phyloP scores from a whole-genome alignment of 495 filamentous ascomycete genomes.

The Aspergillus indologenus region DNA sequence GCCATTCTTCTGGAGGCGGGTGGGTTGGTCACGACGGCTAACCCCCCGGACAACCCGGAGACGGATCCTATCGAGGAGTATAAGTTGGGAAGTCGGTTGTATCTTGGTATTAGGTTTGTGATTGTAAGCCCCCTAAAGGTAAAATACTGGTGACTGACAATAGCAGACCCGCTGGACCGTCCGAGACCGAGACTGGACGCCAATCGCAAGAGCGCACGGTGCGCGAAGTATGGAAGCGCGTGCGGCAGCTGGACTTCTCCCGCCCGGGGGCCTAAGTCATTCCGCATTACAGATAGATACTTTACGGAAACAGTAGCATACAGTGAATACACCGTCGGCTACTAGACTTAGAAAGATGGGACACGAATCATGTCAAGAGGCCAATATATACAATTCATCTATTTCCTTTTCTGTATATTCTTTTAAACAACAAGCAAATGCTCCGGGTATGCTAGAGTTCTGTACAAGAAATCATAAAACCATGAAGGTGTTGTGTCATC shows the following conservation, averaged over 20 bases:
- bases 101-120: constrained; percentile 61
- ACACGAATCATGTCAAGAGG: constrained; percentile 1
- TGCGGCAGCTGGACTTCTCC: constrained; percentile 56
- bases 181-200: constrained; percentile 55
- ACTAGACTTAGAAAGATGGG: background rate
- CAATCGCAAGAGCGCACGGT: constrained; percentile 63
- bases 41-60: constrained; percentile 53
- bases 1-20: constrained; percentile 58
- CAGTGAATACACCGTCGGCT: constrained; percentile 10
- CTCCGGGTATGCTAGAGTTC: constrained; percentile 22
- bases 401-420: constrained; percentile 10
- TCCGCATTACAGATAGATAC: background rate
- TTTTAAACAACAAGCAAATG: constrained; percentile 25
- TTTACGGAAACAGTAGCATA: too few species aligned
- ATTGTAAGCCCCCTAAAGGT: background rate
- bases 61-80: constrained; percentile 56
- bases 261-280: constrained; percentile 47
- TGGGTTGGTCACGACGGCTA: constrained; percentile 63
- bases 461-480: constrained; percentile 31
- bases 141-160: background rate
- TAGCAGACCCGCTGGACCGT: constrained; percentile 57
- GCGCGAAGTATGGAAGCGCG: constrained; percentile 65
- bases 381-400: constrained; percentile 11
- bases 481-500: constrained; percentile 3
- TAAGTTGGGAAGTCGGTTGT: constrained; percentile 58